Evolutionary conservation across 2,329 filamentous ascomycete species (phyloP).

Genomic region (Diaporthe sp.): DNA sequence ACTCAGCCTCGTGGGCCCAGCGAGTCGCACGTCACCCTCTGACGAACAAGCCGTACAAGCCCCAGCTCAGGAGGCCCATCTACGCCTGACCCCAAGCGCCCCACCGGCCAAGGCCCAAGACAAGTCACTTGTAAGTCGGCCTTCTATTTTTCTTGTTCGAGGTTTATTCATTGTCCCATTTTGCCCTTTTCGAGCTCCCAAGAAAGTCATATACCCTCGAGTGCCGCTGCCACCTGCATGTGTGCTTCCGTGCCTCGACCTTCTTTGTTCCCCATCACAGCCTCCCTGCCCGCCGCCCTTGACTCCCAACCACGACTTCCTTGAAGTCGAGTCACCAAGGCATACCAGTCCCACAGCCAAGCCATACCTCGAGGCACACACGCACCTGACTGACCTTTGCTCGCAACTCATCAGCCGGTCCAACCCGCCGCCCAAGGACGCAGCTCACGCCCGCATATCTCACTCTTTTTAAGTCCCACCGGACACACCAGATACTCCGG

Average conservation of each 20-base stretch:
- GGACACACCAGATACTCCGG: slow-evolving; percentile 23
- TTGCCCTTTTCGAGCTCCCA: slow-evolving; percentile 24
- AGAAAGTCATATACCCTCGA: slow-evolving; percentile 39
- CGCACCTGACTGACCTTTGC: slow-evolving; percentile 32
- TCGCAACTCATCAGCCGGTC: slow-evolving; percentile 35
- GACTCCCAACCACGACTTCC: slow-evolving; percentile 30
- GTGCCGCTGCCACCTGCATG: slow-evolving; percentile 33
- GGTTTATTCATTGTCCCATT: slow-evolving; percentile 25
- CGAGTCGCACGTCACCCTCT: slow-evolving; percentile 41
- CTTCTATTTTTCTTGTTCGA: slow-evolving; percentile 16
- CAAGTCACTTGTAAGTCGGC: slow-evolving; percentile 39
- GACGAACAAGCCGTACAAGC: slow-evolving; percentile 41
- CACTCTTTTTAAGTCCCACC: slow-evolving; percentile 17
- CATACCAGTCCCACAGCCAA: slow-evolving; percentile 36
- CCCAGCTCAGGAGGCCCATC: slow-evolving; percentile 42
- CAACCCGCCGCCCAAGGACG: slow-evolving; percentile 14
- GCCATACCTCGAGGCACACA: slow-evolving; percentile 40
- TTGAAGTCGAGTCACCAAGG: slow-evolving; percentile 26
- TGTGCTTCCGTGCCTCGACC: slow-evolving; percentile 28
- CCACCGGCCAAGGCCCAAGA: slow-evolving; percentile 35
- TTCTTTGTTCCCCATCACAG: slow-evolving; percentile 33
- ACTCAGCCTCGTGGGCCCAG: slow-evolving; percentile 41
- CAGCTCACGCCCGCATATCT: slow-evolving; percentile 22
- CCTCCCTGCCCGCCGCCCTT: slow-evolving; percentile 20
- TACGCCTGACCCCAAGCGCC: slow-evolving; percentile 37